phyloP scores from a whole-genome alignment of 1,284 basidiomycete species.

The Trichosporon coremiiforme region DNA sequence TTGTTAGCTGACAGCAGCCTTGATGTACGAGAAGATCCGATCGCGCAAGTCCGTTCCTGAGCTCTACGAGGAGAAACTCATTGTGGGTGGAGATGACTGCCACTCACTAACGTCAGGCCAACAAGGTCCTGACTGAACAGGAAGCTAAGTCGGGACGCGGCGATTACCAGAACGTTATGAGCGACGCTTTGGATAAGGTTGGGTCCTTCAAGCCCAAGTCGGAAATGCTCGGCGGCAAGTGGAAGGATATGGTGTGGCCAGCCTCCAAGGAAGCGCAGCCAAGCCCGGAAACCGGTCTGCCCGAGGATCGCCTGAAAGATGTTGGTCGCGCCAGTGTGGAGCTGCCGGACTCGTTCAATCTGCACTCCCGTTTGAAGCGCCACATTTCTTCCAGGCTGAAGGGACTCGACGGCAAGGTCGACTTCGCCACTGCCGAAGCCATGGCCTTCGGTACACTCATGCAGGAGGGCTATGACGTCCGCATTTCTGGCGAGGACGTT shows the following conservation, averaged over 20 bases:
- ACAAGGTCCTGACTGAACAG: slow-evolving; percentile 62
- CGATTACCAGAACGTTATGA: slow-evolving; percentile 65
- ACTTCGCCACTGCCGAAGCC: slow-evolving; percentile 87
- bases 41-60: slow-evolving; percentile 74
- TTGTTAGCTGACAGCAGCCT: slow-evolving; percentile 48
- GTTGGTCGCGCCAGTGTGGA: slow-evolving; percentile 71
- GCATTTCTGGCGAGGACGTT: slow-evolving; percentile 87
- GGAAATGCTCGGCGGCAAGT: slow-evolving; percentile 64
- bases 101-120: slow-evolving; percentile 56
- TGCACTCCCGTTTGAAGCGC: slow-evolving; percentile 74
- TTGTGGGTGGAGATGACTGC: slow-evolving; percentile 59
- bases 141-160: slow-evolving; percentile 62
- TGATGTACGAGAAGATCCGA: slow-evolving; percentile 84
- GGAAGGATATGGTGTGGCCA: slow-evolving; percentile 75
- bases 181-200: slow-evolving; percentile 63
- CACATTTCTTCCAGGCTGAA: slow-evolving; percentile 77
- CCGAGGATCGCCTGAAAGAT: slow-evolving; percentile 60
- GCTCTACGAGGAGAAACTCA: slow-evolving; percentile 75
- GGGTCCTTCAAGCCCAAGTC: slow-evolving; percentile 61
- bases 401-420: slow-evolving; percentile 70
- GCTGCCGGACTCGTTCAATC: slow-evolving; percentile 74
- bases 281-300: slow-evolving; percentile 71
- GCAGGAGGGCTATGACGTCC: slow-evolving; percentile 73
- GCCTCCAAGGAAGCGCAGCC: slow-evolving; percentile 61
- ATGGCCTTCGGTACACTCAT: slow-evolving; percentile 82